Conservation (phyloP, 2,329 filamentous ascomycete species). For the Chrysoporthe deuterocubensis region DNA sequence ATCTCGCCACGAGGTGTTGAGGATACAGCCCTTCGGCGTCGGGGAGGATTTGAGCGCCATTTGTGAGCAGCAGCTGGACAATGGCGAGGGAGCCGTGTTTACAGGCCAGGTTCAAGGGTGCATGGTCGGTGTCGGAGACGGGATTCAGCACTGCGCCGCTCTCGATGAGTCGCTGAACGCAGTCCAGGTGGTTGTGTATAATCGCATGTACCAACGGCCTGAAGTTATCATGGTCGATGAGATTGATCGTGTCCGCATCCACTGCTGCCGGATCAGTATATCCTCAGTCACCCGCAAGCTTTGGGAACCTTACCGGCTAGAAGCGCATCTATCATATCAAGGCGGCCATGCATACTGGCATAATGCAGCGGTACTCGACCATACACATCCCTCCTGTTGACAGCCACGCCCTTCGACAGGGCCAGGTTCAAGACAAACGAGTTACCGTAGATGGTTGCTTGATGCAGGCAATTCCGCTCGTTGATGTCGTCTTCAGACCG, state of each 20-base stretch:
- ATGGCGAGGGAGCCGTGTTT: constrained; percentile 88
- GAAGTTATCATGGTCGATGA: constrained; percentile 96
- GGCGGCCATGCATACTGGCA: constrained; percentile 89
- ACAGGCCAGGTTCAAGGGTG: constrained; percentile 92
- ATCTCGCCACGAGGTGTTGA: constrained; percentile 93
- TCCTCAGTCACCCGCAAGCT: neutral
- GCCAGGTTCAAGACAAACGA: constrained; percentile 76
- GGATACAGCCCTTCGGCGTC: constrained; percentile 96
- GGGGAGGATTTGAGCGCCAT: constrained; percentile 80
- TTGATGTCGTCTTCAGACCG: constrained; percentile 97
- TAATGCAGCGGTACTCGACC: constrained; percentile 93
- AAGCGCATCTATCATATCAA: constrained; percentile 80
- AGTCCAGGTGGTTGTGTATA: constrained; percentile 81
- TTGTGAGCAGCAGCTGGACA: constrained; percentile 80
- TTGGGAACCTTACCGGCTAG: constrained; percentile 58
- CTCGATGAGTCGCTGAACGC: constrained; percentile 77
- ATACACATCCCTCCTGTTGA: constrained; percentile 86
- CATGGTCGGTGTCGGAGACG: constrained; percentile 84
- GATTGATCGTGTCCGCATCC: constrained; percentile 75
- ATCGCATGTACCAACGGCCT: constrained; percentile 95
- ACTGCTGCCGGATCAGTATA: constrained; percentile 11
- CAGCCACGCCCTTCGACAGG: constrained; percentile 74
- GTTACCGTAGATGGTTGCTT: constrained; percentile 94
- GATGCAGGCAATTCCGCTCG: constrained; percentile 93
- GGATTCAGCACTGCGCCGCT: constrained; percentile 86